Evolutionary conservation across 2,329 filamentous ascomycete species (phyloP).

Genomic region (Mycogone perniciosa): DNA sequence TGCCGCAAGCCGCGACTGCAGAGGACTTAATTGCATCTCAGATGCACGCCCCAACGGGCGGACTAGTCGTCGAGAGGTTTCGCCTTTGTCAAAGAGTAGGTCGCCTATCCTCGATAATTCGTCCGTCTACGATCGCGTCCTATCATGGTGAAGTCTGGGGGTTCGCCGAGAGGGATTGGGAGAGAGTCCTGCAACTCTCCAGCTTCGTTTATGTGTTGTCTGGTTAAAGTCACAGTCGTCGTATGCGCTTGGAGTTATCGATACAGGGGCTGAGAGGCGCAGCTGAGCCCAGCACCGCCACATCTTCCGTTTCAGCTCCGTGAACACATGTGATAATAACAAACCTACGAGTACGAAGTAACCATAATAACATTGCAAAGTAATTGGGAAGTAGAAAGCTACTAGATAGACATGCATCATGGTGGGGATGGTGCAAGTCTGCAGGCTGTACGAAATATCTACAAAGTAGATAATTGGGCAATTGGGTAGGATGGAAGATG

Average conservation of each 20-base stretch:
- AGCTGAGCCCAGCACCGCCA: not conserved
- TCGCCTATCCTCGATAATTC: slow-evolving; percentile 3
- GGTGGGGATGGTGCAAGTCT: too few species aligned
- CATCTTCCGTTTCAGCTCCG: not conserved
- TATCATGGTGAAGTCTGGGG: slow-evolving; percentile 11
- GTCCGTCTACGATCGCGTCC: slow-evolving; percentile 5
- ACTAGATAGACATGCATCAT: too few species aligned
- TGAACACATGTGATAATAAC: not conserved
- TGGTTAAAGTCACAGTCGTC: too few species aligned
- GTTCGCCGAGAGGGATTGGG: not conserved
- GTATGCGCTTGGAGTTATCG: too few species aligned
- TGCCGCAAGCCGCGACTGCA: slow-evolving; percentile 66
- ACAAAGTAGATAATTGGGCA: too few species aligned
- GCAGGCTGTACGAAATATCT: too few species aligned
- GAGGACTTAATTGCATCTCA: slow-evolving; percentile 56
- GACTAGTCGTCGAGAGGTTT: not conserved
- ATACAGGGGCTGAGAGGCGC: not conserved
- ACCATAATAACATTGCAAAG: too few species aligned
- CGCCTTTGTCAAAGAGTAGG: too few species aligned
- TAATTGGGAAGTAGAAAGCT: too few species aligned
- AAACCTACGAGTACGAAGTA: too few species aligned
- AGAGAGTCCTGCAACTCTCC: not conserved
- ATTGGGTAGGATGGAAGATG: too few species aligned
- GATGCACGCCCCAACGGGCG: slow-evolving; percentile 14
- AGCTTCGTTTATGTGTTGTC: too few species aligned